Percentiles rank a stretch among this genome's conserved stretches.
These are phyloP conservation scores for Salvia hispanica DNA, from an alignment of 257 asterid species.

Conservation along the genomic window DNA sequence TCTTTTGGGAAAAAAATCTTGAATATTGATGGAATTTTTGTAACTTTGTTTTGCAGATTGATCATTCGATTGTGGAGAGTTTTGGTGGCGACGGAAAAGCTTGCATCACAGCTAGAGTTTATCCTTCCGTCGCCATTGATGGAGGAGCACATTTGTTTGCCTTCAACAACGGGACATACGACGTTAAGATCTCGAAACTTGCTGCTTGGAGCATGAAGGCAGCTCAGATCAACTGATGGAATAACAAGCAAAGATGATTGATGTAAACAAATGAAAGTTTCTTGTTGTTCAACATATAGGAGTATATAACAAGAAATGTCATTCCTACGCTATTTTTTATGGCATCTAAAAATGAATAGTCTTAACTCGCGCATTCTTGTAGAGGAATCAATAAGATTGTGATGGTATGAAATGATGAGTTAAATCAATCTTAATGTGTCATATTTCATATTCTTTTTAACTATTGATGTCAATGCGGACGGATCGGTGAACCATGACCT, in stretches of 20 bases:
- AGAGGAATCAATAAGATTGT: neutral
- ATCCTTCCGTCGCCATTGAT: conserved; percentile 33
- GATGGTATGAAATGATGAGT: neutral
- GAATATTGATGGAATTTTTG: neutral
- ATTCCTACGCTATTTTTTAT: neutral
- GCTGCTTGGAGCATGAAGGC: conserved; percentile 34
- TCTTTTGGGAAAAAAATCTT: neutral
- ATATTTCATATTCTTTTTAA: too few species aligned
- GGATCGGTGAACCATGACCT: too few species aligned
- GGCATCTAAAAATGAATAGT: neutral
- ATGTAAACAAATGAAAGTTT: too few species aligned
- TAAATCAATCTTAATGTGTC: too few species aligned
- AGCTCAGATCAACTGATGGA: conserved; percentile 26
- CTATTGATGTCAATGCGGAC: too few species aligned
- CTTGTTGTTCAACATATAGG: too few species aligned
- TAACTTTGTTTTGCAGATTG: conserved; percentile 5
- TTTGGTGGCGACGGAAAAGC: conserved; percentile 39
- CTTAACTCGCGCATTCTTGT: neutral
- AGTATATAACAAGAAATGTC: too few species aligned
- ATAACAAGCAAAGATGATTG: neutral
- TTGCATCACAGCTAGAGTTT: conserved; percentile 38
- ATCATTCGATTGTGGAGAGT: conserved; percentile 35
- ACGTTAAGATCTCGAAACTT: conserved; percentile 23
- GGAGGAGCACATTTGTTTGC: conserved; percentile 30
- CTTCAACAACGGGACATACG: conserved; percentile 31